Evolutionary conservation across 306 rosid species (phyloP).

Genomic region (Dalbergia cultrata): DNA sequence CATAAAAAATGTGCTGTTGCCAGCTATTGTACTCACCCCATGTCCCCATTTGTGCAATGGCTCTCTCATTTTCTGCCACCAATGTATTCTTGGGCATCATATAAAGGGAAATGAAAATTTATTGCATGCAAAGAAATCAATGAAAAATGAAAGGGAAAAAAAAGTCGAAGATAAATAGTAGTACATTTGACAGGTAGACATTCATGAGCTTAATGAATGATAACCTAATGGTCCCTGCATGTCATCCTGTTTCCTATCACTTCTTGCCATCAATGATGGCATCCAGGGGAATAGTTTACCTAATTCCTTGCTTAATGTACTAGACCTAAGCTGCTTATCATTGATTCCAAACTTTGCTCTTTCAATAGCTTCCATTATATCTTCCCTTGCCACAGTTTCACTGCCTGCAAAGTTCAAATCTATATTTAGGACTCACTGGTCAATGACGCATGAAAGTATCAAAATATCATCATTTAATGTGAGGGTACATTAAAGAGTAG

Average conservation of each 20-base stretch:
- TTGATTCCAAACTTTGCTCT: slow-evolving; percentile 92
- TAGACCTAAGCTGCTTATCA: slow-evolving; percentile 63
- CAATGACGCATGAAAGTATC: slow-evolving; percentile 20
- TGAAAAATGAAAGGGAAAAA: slow-evolving; percentile 18
- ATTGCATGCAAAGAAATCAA: slow-evolving; percentile 16
- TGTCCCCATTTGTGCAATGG: neutral
- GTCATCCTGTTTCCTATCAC: slow-evolving; percentile 59
- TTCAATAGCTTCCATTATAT: slow-evolving; percentile 92
- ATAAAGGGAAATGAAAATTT: slow-evolving; percentile 34
- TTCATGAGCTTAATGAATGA: slow-evolving; percentile 75
- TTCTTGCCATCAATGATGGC: slow-evolving; percentile 78
- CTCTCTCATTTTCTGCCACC: neutral
- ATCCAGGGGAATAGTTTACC: slow-evolving; percentile 90
- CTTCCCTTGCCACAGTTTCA: slow-evolving; percentile 83
- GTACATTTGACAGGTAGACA: slow-evolving; percentile 20
- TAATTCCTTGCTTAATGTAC: slow-evolving; percentile 76
- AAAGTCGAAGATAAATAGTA: neutral
- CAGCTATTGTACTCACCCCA: slow-evolving; percentile 16
- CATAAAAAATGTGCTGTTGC: slow-evolving; percentile 6
- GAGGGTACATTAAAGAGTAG: neutral
- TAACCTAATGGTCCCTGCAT: slow-evolving; percentile 81
- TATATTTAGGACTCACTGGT: neutral
- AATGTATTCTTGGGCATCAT: slow-evolving; percentile 13
- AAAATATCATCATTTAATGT: slow-evolving; percentile 10
- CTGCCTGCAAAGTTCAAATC: slow-evolving; percentile 63